A percentile compares a stretch with the other conserved stretches of the same genome.
Conservation (phyloP, 805 yeast genomes). For the Kodamaea lidongshanica region DNA sequence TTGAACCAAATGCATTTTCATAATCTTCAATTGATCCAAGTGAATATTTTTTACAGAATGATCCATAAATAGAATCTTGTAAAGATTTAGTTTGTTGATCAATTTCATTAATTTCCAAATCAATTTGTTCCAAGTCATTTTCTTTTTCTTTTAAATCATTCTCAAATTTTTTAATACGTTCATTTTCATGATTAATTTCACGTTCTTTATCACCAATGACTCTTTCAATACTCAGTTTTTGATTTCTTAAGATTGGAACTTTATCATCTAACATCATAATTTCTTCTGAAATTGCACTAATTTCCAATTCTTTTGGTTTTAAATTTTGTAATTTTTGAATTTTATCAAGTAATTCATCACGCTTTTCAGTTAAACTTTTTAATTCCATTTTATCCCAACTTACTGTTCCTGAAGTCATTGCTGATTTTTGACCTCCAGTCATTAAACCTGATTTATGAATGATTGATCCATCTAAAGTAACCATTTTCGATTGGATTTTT, state of each 20-base stretch:
- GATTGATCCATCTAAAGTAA: slow-evolving; percentile 77
- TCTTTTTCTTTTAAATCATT: slow-evolving; percentile 13
- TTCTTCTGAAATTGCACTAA: slow-evolving; percentile 53
- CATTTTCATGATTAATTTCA: slow-evolving; percentile 48
- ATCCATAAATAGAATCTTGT: slow-evolving; percentile 42
- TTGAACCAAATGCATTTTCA: slow-evolving; percentile 61
- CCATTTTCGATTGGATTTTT: slow-evolving; percentile 49
- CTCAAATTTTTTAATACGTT: slow-evolving; percentile 16
- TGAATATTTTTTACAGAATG: slow-evolving; percentile 50
- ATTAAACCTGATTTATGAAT: slow-evolving; percentile 82
- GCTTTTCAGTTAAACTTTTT: slow-evolving; percentile 44
- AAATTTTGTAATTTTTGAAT: slow-evolving; percentile 42
- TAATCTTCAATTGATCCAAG: slow-evolving; percentile 58
- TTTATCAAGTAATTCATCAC: slow-evolving; percentile 46
- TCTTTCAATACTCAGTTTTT: slow-evolving; percentile 40
- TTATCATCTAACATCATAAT: slow-evolving; percentile 39
- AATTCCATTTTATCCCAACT: slow-evolving; percentile 74
- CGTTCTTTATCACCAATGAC: slow-evolving; percentile 37
- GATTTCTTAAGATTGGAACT: slow-evolving; percentile 39
- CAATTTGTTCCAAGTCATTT: slow-evolving; percentile 10
- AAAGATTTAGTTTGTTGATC: slow-evolving; percentile 19
- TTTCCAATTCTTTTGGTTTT: slow-evolving; percentile 50
- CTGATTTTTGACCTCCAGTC: slow-evolving; percentile 79
- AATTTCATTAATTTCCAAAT: slow-evolving; percentile 18
- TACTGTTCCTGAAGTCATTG: slow-evolving; percentile 28